These are phyloP conservation scores for Vigna angularis DNA, from an alignment of 306 rosid species.

Conservation along the genomic window DNA sequence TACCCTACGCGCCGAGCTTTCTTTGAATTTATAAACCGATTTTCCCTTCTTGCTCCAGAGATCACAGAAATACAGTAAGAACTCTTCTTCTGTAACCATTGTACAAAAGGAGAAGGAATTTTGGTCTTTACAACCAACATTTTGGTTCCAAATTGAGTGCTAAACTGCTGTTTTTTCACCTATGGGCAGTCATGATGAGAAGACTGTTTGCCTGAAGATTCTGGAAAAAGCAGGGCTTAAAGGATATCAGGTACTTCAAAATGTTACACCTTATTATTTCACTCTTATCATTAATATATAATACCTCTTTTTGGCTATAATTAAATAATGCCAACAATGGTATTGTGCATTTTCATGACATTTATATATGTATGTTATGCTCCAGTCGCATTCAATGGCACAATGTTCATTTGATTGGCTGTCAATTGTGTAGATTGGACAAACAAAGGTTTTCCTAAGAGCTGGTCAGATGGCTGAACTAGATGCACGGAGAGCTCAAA, in stretches of 20 bases:
- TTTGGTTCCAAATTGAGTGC: slow-evolving; percentile 17
- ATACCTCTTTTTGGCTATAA: slow-evolving; percentile 28
- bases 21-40: slow-evolving; percentile 85
- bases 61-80: slow-evolving; percentile 76
- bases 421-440: slow-evolving; percentile 77
- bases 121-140: slow-evolving; percentile 32
- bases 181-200: slow-evolving; percentile 78
- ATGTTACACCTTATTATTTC: slow-evolving; percentile 36
- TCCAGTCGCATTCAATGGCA: slow-evolving; percentile 35
- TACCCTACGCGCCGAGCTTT: slow-evolving; percentile 96
- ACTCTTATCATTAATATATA: slow-evolving; percentile 36
- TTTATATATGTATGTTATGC: slow-evolving; percentile 22
- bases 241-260: slow-evolving; percentile 90
- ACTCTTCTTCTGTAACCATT: slow-evolving; percentile 25
- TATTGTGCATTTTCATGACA: slow-evolving; percentile 30
- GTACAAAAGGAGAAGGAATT: slow-evolving; percentile 15
- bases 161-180: slow-evolving; percentile 43
- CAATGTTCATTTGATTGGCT: slow-evolving; percentile 42
- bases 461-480: slow-evolving; percentile 99
- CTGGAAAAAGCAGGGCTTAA: slow-evolving; percentile 84
- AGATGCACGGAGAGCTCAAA: slow-evolving; percentile 89
- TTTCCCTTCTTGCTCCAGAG: slow-evolving; percentile 89
- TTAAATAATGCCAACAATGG: slow-evolving; percentile 22
- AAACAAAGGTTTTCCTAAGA: slow-evolving; percentile 92
- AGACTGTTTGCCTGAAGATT: slow-evolving; percentile 72